These are phyloP conservation scores for Apiospora malaysiana DNA, from an alignment of 2,329 filamentous ascomycete species.

Conservation along the genomic window DNA sequence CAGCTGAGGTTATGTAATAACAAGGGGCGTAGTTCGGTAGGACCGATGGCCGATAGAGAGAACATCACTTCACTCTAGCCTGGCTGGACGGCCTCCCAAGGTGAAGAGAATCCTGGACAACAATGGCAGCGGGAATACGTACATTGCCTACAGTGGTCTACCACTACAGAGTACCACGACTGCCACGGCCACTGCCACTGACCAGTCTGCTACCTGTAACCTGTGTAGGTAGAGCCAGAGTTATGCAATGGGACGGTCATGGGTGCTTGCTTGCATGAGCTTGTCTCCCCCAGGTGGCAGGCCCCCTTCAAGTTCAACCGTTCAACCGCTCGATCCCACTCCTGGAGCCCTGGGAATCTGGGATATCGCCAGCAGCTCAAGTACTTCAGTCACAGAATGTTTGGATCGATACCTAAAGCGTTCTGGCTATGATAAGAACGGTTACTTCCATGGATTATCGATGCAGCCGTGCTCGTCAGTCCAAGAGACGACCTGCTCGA, in stretches of 20 bases:
- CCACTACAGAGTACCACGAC: no score
- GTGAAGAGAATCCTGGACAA: neutral
- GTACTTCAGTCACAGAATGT: constrained; percentile 13
- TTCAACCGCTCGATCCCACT: neutral
- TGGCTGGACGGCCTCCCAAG: neutral
- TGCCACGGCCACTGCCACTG: no score
- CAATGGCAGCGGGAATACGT: neutral
- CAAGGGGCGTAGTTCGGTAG: neutral
- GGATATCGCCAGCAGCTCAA: neutral
- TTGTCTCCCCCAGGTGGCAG: neutral
- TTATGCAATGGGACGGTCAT: neutral
- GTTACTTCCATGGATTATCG: constrained; percentile 15
- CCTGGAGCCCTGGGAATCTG: neutral
- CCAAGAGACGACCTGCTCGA: constrained; percentile 3
- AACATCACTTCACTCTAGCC: no score
- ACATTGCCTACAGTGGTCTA: no score
- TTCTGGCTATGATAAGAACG: constrained; percentile 14
- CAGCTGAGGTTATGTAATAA: neutral
- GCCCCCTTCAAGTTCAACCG: neutral
- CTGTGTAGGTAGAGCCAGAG: no score
- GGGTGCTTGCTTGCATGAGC: constrained; percentile 10
- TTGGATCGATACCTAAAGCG: constrained; percentile 17
- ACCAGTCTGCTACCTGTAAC: no score
- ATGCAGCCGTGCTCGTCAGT: constrained; percentile 15
- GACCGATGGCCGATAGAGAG: neutral